phyloP scores from a whole-genome alignment of 352 stramenopile genomes.

The Globisporangium abappressorium region DNA sequence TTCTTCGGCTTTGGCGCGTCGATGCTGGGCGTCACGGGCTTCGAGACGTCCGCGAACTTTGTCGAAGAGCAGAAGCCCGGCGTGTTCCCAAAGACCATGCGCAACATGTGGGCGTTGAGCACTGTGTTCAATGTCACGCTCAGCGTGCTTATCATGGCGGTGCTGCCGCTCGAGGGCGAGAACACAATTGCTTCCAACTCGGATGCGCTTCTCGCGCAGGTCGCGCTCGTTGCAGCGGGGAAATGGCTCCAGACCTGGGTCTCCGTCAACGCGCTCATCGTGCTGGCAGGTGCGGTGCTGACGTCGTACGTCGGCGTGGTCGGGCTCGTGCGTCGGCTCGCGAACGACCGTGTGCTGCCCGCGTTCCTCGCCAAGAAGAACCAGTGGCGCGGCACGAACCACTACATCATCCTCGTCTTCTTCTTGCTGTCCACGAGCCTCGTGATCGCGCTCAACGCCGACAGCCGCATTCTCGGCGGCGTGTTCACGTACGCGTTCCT shows the following conservation, averaged over 20 bases:
- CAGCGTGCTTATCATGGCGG: constrained; percentile 58
- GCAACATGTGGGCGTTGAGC: constrained; percentile 57
- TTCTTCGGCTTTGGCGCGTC: constrained; percentile 74
- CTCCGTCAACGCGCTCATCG: constrained; percentile 81
- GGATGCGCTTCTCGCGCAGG: constrained; percentile 65
- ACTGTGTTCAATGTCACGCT: constrained; percentile 84
- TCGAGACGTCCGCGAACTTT: constrained; percentile 86
- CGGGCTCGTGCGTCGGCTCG: constrained; percentile 66
- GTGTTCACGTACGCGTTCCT: constrained; percentile 89
- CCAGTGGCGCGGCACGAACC: constrained; percentile 57
- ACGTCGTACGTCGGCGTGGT: constrained; percentile 82
- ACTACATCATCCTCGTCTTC: constrained; percentile 78
- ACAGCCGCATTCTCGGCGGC: constrained; percentile 67
- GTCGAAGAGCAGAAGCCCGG: constrained; percentile 72
- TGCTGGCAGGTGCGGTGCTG: constrained; percentile 78
- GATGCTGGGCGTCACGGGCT: constrained; percentile 88
- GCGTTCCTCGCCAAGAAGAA: constrained; percentile 55
- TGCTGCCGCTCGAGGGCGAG: constrained; percentile 57
- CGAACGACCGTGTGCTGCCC: constrained; percentile 59
- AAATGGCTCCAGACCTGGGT: constrained; percentile 52
- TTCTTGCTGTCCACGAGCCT: constrained; percentile 63
- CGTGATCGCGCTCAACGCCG: constrained; percentile 64
- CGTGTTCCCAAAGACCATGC: constrained; percentile 16
- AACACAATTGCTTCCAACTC: constrained; percentile 57
- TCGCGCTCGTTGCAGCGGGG: constrained; percentile 40